Evolutionary conservation across 176 grass and related monocot species (phyloP).

Genomic region (bread wheat (Triticum aestivum)): DNA sequence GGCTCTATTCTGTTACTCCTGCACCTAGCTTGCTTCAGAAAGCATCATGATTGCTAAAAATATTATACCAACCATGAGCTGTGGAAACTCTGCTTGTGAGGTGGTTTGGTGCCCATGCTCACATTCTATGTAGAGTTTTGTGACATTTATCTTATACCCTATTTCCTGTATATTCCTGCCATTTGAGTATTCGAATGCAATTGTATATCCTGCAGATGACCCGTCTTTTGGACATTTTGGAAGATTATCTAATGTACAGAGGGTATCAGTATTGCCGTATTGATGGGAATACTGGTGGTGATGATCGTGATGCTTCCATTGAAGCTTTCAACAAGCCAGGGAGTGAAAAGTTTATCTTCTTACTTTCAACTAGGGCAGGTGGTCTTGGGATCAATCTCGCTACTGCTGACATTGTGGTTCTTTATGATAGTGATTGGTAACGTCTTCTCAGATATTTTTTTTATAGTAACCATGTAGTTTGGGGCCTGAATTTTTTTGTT

Average conservation of each 20-base stretch:
- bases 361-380: slow-evolving; percentile 74
- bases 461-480: not conserved
- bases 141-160: not conserved
- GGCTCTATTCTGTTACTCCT: not conserved
- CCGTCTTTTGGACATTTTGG: slow-evolving; percentile 73
- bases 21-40: not conserved
- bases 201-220: slow-evolving; percentile 58
- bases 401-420: slow-evolving; percentile 79
- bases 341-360: slow-evolving; percentile 70
- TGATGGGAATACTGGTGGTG: slow-evolving; percentile 69
- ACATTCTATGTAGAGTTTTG: not conserved
- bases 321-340: slow-evolving; percentile 65
- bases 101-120: slow-evolving; percentile 7
- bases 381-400: slow-evolving; percentile 76
- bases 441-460: slow-evolving; percentile 3
- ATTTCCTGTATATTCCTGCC: not conserved
- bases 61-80: not conserved
- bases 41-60: not conserved
- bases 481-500: slow-evolving; percentile 16
- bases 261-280: slow-evolving; percentile 67
- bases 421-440: slow-evolving; percentile 87
- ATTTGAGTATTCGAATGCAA: slow-evolving; percentile 8
- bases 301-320: slow-evolving; percentile 71
- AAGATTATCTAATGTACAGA: slow-evolving; percentile 68
- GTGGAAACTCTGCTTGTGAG: slow-evolving; percentile 7